These are phyloP conservation scores for Lentinus brumalis DNA, from an alignment of 768 basidiomycete species.

Conservation along the genomic window DNA sequence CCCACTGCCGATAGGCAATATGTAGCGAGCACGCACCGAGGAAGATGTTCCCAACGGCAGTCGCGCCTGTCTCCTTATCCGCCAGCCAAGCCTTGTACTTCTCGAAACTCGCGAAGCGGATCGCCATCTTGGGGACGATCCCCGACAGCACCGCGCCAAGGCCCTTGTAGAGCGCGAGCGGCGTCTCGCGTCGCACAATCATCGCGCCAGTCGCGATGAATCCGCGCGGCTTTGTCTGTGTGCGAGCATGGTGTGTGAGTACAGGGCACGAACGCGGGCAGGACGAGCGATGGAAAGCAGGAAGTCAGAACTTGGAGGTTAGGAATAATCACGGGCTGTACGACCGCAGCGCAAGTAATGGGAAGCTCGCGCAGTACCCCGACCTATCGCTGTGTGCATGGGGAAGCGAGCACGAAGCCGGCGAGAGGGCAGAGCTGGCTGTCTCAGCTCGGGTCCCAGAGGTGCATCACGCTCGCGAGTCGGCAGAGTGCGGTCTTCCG, in stretches of 20 bases:
- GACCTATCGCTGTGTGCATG: no score
- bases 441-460: no score
- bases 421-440: no score
- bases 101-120: conserved; percentile 97
- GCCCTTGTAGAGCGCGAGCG: conserved; percentile 96
- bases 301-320: no score
- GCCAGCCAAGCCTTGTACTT: conserved; percentile 86
- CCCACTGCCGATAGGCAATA: background rate
- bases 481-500: no score
- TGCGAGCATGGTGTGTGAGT: no score
- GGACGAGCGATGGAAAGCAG: background rate
- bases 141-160: conserved; percentile 95
- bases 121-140: conserved; percentile 99
- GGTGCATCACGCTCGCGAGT: no score
- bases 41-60: conserved; percentile 80
- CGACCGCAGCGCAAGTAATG: no score
- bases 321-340: no score
- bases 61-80: conserved; percentile 75
- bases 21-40: conserved; percentile 54
- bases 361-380: no score
- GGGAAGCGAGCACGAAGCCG: no score
- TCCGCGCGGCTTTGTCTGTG: conserved; percentile 86
- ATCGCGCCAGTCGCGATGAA: conserved; percentile 89
- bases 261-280: no score
- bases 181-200: conserved; percentile 90